These are phyloP conservation scores for Ilyonectria destructans DNA, from an alignment of 2,329 filamentous ascomycete genomes.

Conservation along the genomic window DNA sequence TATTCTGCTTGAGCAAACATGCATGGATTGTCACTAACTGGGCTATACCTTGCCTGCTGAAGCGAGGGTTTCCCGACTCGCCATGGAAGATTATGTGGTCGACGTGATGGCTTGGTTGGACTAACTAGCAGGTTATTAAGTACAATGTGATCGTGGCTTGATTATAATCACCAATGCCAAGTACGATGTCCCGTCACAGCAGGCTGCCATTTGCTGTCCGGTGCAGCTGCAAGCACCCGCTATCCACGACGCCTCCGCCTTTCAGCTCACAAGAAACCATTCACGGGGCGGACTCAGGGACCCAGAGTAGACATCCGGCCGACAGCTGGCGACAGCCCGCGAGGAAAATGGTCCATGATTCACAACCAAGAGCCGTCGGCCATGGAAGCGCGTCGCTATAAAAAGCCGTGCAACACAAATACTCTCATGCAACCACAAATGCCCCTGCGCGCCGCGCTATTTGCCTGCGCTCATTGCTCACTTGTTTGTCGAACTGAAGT, in stretches of 20 bases:
- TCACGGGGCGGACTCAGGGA: slow-evolving; percentile 28
- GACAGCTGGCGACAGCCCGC: slow-evolving; percentile 42
- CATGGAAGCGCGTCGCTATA: slow-evolving; percentile 18
- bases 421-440: slow-evolving; percentile 33
- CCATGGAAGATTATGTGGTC: too few species aligned
- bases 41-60: too few species aligned
- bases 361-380: slow-evolving; percentile 29
- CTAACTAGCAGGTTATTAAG: too few species aligned
- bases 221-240: background rate
- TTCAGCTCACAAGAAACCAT: slow-evolving; percentile 26
- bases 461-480: slow-evolving; percentile 30
- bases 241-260: slow-evolving; percentile 27
- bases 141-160: background rate
- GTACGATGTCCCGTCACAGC: background rate
- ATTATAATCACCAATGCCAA: background rate
- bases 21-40: too few species aligned
- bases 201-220: background rate
- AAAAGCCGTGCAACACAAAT: slow-evolving; percentile 39
- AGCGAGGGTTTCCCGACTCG: too few species aligned
- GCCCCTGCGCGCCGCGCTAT: slow-evolving; percentile 32
- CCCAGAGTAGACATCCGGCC: slow-evolving; percentile 36
- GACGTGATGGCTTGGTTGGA: too few species aligned
- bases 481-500: slow-evolving; percentile 13
- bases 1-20: too few species aligned
- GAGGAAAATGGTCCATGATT: slow-evolving; percentile 33